Percentiles rank a stretch among this genome's conserved stretches.
phyloP scores from a whole-genome alignment of 1,284 basidiomycete genomes.

The Cystobasidiaceae sp. region DNA sequence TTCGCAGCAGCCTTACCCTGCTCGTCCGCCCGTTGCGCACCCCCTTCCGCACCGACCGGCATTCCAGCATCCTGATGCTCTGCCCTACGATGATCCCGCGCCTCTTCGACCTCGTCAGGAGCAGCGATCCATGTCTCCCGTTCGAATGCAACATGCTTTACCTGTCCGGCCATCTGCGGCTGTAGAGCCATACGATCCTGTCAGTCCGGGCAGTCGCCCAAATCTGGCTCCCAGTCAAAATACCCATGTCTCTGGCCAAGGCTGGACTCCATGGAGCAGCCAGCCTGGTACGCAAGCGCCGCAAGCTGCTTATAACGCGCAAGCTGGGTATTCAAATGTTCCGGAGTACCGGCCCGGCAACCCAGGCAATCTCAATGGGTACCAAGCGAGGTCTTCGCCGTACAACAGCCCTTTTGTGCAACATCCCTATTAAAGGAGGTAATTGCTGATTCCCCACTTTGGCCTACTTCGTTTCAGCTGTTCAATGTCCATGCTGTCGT shows the following conservation, averaged over 20 bases:
- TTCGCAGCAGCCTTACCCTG: neutral
- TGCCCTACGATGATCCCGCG: constrained; percentile 19
- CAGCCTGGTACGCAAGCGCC: neutral
- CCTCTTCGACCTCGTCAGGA: neutral
- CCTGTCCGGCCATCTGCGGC: neutral
- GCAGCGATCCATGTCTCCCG: neutral
- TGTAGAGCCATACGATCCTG: constrained; percentile 14
- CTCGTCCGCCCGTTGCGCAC: neutral
- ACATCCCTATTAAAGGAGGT: no score
- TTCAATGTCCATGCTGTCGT: no score
- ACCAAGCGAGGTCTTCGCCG: no score
- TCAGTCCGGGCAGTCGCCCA: neutral
- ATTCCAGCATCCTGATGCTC: constrained; percentile 30
- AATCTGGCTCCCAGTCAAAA: neutral
- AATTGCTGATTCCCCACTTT: no score
- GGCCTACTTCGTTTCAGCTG: no score
- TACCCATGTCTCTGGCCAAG: neutral
- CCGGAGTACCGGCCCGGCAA: no score
- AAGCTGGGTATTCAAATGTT: no score
- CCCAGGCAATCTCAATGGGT: no score
- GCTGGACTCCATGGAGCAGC: constrained; percentile 1
- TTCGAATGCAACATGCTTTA: neutral
- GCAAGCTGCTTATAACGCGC: no score
- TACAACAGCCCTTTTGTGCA: no score
- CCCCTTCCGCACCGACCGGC: constrained; percentile 1